Evolutionary conservation across 2,329 filamentous ascomycete species (phyloP).

Genomic region (Arthrobotrys conoides): DNA sequence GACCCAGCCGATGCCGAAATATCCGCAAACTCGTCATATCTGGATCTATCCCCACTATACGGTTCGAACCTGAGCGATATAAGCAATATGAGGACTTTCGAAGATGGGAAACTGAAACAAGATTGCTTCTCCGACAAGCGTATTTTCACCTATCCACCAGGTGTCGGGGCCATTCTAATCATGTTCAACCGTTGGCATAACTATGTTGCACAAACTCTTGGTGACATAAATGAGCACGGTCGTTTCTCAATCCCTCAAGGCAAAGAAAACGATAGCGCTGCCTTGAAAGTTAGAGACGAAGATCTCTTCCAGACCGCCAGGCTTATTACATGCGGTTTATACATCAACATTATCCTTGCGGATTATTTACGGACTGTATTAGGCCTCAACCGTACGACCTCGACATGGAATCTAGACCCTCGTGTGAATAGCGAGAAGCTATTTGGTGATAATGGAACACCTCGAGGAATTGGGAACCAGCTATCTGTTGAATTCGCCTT

Average conservation of each 20-base stretch:
- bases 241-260: constrained; percentile 79
- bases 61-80: constrained; percentile 73
- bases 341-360: constrained; percentile 82
- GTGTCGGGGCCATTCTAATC: constrained; percentile 78
- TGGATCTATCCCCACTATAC: constrained; percentile 80
- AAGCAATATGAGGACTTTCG: constrained; percentile 73
- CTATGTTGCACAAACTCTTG: constrained; percentile 82
- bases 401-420: constrained; percentile 79
- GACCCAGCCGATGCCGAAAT: constrained; percentile 74
- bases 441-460: constrained; percentile 41
- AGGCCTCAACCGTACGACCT: constrained; percentile 79
- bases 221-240: constrained; percentile 85
- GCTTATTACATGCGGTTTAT: constrained; percentile 80
- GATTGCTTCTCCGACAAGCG: constrained; percentile 81
- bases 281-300: constrained; percentile 80
- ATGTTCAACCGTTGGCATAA: constrained; percentile 93
- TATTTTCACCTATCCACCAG: constrained; percentile 79
- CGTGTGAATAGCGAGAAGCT: constrained; percentile 63
- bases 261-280: constrained; percentile 69
- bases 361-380: constrained; percentile 86
- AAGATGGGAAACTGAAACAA: constrained; percentile 79
- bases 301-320: constrained; percentile 84
- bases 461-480: constrained; percentile 80
- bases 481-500: constrained; percentile 92
- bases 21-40: constrained; percentile 79